Evolutionary conservation across 345 rosid species (phyloP).

Genomic region (Moringa oleifera): DNA sequence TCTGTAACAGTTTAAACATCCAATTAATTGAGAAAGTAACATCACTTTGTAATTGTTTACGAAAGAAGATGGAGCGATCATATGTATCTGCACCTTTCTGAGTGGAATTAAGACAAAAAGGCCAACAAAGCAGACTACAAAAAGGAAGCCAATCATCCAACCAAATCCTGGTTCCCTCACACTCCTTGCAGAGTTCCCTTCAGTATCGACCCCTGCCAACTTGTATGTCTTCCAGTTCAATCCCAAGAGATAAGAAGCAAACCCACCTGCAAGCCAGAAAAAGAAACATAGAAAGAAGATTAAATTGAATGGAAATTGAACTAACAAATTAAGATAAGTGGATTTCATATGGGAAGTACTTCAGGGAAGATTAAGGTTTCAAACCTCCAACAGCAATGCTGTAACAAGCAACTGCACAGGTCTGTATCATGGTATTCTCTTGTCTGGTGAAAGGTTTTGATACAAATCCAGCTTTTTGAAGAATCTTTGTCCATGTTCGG

Average conservation of each 20-base stretch:
- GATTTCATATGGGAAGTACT: too few species aligned
- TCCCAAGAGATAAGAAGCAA: conserved; percentile 88
- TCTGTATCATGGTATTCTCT: conserved; percentile 94
- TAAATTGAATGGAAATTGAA: not conserved
- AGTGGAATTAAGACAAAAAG: conserved; percentile 92
- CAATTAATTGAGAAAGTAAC: too few species aligned
- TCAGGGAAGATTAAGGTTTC: not conserved
- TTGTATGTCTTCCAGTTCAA: conserved; percentile 75
- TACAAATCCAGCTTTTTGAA: conserved; percentile 57
- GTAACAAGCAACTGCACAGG: conserved; percentile 91
- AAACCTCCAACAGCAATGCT: conserved; percentile 90
- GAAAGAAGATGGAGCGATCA: not conserved
- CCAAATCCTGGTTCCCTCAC: conserved; percentile 86
- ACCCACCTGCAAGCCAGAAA: conserved; percentile 58
- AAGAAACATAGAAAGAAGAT: not conserved
- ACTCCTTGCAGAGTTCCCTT: conserved; percentile 59
- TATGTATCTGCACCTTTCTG: conserved; percentile 85
- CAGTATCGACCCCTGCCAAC: conserved; percentile 60
- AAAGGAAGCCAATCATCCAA: conserved; percentile 91
- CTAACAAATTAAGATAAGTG: too few species aligned
- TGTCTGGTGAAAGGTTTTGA: conserved; percentile 78
- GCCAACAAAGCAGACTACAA: conserved; percentile 83
- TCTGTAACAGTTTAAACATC: too few species aligned
- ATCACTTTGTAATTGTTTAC: not conserved
- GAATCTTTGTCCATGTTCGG: conserved; percentile 74